phyloP scores from a whole-genome alignment of 2,329 filamentous ascomycete species.

The Daldinia sp. region DNA sequence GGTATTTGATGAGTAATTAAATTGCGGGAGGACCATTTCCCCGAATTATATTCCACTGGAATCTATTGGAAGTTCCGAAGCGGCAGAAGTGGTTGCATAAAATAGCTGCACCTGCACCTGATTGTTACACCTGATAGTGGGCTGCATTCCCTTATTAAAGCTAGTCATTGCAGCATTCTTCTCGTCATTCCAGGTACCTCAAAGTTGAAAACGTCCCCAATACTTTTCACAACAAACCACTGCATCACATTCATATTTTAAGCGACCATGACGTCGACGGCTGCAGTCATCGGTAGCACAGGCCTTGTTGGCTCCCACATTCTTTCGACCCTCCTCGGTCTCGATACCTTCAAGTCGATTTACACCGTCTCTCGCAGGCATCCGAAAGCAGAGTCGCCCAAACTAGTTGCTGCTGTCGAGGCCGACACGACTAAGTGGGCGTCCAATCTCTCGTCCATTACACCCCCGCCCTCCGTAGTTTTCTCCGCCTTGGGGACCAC shows the following conservation, averaged over 20 bases:
- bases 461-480: constrained; percentile 71
- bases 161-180: not conserved
- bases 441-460: constrained; percentile 65
- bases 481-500: constrained; percentile 87
- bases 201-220: not conserved
- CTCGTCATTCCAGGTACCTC: not conserved
- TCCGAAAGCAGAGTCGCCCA: constrained; percentile 67
- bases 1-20: not conserved
- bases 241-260: not conserved
- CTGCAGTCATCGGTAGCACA: constrained; percentile 71
- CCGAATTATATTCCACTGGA: constrained; percentile 7
- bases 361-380: constrained; percentile 75
- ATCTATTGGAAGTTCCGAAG: not conserved
- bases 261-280: constrained; percentile 60
- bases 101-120: not conserved
- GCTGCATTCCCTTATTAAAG: constrained; percentile 2
- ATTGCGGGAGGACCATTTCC: constrained; percentile 25
- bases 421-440: constrained; percentile 78
- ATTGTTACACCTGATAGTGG: not conserved
- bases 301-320: constrained; percentile 80
- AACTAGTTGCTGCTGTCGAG: constrained; percentile 75
- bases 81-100: not conserved
- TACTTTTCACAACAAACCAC: not conserved
- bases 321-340: constrained; percentile 71
- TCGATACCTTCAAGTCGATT: constrained; percentile 65